These are phyloP conservation scores for Rugonectria rugulosa DNA, from an alignment of 2,329 filamentous ascomycete genomes.

Conservation along the genomic window DNA sequence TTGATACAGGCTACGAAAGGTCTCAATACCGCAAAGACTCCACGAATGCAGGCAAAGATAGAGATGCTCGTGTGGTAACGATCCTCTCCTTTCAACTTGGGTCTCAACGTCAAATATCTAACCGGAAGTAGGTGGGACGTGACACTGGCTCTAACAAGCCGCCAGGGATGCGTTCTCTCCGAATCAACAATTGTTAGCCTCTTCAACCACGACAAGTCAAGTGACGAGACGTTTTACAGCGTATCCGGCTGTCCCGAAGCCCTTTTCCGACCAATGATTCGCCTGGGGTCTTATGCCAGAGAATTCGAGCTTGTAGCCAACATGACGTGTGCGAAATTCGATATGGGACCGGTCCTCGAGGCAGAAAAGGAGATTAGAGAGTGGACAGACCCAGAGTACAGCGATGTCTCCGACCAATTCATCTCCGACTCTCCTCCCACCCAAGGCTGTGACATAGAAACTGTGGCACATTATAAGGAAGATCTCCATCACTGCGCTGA, in stretches of 20 bases:
- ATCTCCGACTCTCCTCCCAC: background rate
- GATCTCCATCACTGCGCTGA: conserved; percentile 46
- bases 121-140: conserved; percentile 41
- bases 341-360: conserved; percentile 25
- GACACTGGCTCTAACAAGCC: conserved; percentile 43
- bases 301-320: conserved; percentile 38
- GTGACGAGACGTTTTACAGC: conserved; percentile 41
- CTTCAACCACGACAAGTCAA: conserved; percentile 28
- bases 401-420: conserved; percentile 1
- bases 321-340: conserved; percentile 43
- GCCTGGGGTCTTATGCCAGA: conserved; percentile 39
- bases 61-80: conserved; percentile 40
- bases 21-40: conserved; percentile 21
- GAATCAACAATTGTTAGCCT: conserved; percentile 22
- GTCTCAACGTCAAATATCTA: background rate
- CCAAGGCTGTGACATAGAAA: background rate
- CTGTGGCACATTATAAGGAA: conserved; percentile 21
- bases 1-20: conserved; percentile 35
- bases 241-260: conserved; percentile 44
- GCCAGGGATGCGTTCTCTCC: conserved; percentile 37
- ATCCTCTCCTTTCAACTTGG: too few relatives aligned
- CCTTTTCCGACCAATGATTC: conserved; percentile 38
- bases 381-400: conserved; percentile 28
- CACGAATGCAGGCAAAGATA: conserved; percentile 39
- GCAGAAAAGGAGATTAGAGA: conserved; percentile 31